A percentile compares a stretch with the other conserved stretches of the same genome.
Conservation (phyloP, 805 yeast species). For the Candida nitratophila region DNA sequence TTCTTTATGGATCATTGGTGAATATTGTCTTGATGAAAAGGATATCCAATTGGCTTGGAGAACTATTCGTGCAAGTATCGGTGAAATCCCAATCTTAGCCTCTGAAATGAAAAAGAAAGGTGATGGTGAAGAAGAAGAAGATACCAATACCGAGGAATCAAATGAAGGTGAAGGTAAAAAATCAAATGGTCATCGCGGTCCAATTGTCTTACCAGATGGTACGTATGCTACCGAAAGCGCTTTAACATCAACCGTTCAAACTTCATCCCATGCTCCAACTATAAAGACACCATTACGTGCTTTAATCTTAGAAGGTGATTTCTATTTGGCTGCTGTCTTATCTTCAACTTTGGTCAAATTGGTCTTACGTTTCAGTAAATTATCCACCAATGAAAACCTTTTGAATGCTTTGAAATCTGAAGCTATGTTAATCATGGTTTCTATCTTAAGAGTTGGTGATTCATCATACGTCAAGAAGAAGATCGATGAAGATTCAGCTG, state of each 20-base stretch:
- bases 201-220: slow-evolving; percentile 95
- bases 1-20: slow-evolving; percentile 94
- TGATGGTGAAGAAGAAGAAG: slow-evolving; percentile 27
- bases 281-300: slow-evolving; percentile 70
- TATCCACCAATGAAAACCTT: slow-evolving; percentile 41
- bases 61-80: slow-evolving; percentile 72
- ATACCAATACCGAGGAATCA: slow-evolving; percentile 11
- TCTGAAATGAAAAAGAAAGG: slow-evolving; percentile 46
- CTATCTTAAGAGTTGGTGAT: slow-evolving; percentile 83
- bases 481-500: slow-evolving; percentile 96
- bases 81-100: slow-evolving; percentile 85
- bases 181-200: slow-evolving; percentile 42
- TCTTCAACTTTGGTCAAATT: slow-evolving; percentile 85
- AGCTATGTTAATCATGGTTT: slow-evolving; percentile 87
- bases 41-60: slow-evolving; percentile 84
- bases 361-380: slow-evolving; percentile 63
- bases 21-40: slow-evolving; percentile 65
- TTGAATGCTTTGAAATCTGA: slow-evolving; percentile 89
- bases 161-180: slow-evolving; percentile 6
- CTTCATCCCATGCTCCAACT: slow-evolving; percentile 22
- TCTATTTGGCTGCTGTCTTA: slow-evolving; percentile 82
- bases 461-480: slow-evolving; percentile 59
- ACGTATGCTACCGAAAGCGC: slow-evolving; percentile 96
- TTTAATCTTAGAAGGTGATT: slow-evolving; percentile 79
- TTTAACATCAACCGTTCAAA: slow-evolving; percentile 35